A percentile compares a stretch with the other conserved stretches of the same genome.
Conservation (phyloP, 257 asterid genomes). For the Nicotiana noctiflora region DNA sequence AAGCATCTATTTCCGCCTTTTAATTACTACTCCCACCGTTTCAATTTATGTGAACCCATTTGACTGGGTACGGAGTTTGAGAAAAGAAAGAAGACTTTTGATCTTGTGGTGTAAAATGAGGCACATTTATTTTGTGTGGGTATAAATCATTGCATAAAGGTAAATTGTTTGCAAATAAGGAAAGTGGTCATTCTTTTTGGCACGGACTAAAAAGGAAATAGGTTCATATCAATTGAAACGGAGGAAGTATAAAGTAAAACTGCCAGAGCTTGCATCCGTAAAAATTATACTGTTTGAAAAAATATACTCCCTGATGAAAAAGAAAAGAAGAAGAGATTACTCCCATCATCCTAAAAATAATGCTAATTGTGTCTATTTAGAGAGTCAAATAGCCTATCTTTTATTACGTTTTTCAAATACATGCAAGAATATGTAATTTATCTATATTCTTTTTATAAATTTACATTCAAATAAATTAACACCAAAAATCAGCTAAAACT, state of each 20-base stretch:
- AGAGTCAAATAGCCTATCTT: background rate
- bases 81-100: no score
- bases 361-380: background rate
- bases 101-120: no score
- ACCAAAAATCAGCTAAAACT: background rate
- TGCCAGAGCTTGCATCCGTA: background rate
- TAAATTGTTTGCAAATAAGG: no score
- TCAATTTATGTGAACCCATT: no score
- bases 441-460: background rate
- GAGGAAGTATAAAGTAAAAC: background rate
- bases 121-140: no score
- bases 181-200: no score
- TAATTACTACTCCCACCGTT: no score
- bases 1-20: background rate
- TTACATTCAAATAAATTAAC: background rate
- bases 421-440: background rate
- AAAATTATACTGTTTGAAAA: background rate
- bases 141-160: no score
- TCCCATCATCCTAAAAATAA: background rate
- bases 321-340: no score
- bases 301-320: background rate
- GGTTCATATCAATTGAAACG: no score
- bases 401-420: background rate
- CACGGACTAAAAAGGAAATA: no score
- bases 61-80: no score